Percentiles rank a stretch among this genome's conserved stretches.
Evolutionary conservation across 2,329 filamentous ascomycete genomes (phyloP).

Genomic region (Hypoxylon sp.): DNA sequence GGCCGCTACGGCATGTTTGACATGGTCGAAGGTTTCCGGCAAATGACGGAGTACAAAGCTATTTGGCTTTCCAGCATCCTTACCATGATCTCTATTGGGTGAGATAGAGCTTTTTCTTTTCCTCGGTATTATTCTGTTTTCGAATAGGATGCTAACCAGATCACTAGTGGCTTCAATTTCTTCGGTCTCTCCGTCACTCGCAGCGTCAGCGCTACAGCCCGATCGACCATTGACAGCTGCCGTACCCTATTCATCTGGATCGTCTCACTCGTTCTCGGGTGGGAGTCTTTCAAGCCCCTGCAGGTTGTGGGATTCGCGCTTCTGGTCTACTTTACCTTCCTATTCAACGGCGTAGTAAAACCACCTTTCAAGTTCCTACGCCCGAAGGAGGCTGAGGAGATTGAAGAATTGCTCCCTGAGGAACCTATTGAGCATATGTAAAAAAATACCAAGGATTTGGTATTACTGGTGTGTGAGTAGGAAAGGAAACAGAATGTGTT

Average conservation of each 20-base stretch:
- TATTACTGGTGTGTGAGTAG: background rate
- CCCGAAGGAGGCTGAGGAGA: conserved; percentile 64
- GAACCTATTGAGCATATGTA: conserved; percentile 82
- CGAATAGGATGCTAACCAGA: conserved; percentile 4
- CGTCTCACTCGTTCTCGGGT: conserved; percentile 90
- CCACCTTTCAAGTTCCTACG: conserved; percentile 82
- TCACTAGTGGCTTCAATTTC: conserved; percentile 91
- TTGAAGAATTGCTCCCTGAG: conserved; percentile 80
- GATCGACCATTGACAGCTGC: conserved; percentile 97
- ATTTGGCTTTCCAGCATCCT: conserved; percentile 84
- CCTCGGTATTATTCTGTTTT: conserved; percentile 4
- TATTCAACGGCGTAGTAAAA: conserved; percentile 94
- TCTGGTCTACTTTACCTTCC: conserved; percentile 94
- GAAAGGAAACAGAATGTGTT: background rate
- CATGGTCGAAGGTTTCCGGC: conserved; percentile 84
- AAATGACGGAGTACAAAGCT: conserved; percentile 79
- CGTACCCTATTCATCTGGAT: conserved; percentile 99
- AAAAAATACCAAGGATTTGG: conserved; percentile 15
- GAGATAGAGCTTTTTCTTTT: conserved; percentile 56
- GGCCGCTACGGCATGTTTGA: conserved; percentile 91
- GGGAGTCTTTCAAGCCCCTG: conserved; percentile 98
- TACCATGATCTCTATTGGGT: conserved; percentile 99
- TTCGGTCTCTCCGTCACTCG: conserved; percentile 96
- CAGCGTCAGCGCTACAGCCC: conserved; percentile 89
- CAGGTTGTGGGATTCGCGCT: conserved; percentile 91